Percentiles rank a stretch among this genome's conserved stretches.
These are phyloP conservation scores for Hemisphaericaspora xylofermentans DNA, from an alignment of 1,139 yeast species.

Conservation along the genomic window DNA sequence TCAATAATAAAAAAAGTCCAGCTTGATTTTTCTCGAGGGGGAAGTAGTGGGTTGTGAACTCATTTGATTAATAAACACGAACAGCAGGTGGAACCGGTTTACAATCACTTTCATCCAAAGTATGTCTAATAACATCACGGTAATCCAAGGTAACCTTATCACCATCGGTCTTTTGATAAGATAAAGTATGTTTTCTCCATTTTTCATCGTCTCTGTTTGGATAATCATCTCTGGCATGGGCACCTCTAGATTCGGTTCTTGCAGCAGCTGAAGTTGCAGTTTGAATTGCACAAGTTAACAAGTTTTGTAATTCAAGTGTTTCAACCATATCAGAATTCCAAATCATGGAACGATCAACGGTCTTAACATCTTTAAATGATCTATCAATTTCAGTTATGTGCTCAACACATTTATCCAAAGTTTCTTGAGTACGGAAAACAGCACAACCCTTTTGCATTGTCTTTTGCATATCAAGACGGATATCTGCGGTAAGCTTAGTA, in stretches of 20 bases:
- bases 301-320: slow-evolving; percentile 93
- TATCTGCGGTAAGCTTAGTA: slow-evolving; percentile 76
- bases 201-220: slow-evolving; percentile 92
- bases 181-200: slow-evolving; percentile 98
- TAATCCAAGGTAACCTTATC: slow-evolving; percentile 74
- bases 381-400: slow-evolving; percentile 76
- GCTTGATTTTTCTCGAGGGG: background rate
- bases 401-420: slow-evolving; percentile 88
- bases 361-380: slow-evolving; percentile 66
- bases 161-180: slow-evolving; percentile 80
- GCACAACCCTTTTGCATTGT: slow-evolving; percentile 97
- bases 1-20: background rate
- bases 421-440: slow-evolving; percentile 92
- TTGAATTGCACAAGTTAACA: slow-evolving; percentile 96
- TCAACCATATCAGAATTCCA: slow-evolving; percentile 98
- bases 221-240: slow-evolving; percentile 98
- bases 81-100: slow-evolving; percentile 95
- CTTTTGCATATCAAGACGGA: slow-evolving; percentile 90
- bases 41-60: background rate
- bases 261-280: slow-evolving; percentile 94
- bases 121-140: slow-evolving; percentile 80
- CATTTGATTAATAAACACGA: slow-evolving; percentile 71
- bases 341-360: slow-evolving; percentile 95
- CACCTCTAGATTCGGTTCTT: slow-evolving; percentile 98
- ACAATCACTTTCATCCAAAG: slow-evolving; percentile 91